phyloP scores from a whole-genome alignment of 495 filamentous ascomycete species.

The Thozetella sp. region DNA sequence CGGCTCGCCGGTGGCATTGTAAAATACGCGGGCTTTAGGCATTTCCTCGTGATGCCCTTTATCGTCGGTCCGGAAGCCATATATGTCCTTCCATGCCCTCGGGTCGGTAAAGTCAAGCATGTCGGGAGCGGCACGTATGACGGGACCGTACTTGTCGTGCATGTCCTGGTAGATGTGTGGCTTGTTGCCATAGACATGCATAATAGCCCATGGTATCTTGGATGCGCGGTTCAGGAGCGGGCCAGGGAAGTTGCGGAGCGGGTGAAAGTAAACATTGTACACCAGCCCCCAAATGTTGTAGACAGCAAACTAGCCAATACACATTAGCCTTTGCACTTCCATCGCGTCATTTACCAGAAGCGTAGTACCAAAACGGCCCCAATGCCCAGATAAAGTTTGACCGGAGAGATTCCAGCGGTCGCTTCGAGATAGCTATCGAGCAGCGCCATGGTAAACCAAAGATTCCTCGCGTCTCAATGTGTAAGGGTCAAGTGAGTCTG shows the following conservation, averaged over 20 bases:
- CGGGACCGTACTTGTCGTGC: conserved; percentile 51
- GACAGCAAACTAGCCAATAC: not conserved
- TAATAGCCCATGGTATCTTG: conserved; percentile 27
- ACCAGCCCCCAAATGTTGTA: conserved; percentile 8
- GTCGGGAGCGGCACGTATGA: conserved; percentile 57
- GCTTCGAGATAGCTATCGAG: not conserved
- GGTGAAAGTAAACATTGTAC: conserved; percentile 58
- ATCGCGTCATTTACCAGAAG: not conserved
- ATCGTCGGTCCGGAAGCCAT: conserved; percentile 37
- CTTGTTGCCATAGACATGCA: conserved; percentile 9
- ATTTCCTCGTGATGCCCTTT: conserved; percentile 18
- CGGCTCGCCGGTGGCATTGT: conserved; percentile 2
- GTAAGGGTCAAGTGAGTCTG: not conserved
- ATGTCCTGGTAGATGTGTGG: conserved; percentile 16
- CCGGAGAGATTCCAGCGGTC: not conserved
- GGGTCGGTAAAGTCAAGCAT: conserved; percentile 57
- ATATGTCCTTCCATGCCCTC: conserved; percentile 61
- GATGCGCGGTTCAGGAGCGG: conserved; percentile 43
- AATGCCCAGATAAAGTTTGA: not conserved
- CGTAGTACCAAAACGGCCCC: not conserved
- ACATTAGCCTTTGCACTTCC: not conserved
- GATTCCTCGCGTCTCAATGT: not conserved
- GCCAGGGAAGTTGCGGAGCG: conserved; percentile 53
- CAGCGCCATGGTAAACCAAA: not conserved
- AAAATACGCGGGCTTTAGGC: conserved; percentile 33